phyloP scores from a whole-genome alignment of 805 yeast species.

The Pichia phayaonensis region DNA sequence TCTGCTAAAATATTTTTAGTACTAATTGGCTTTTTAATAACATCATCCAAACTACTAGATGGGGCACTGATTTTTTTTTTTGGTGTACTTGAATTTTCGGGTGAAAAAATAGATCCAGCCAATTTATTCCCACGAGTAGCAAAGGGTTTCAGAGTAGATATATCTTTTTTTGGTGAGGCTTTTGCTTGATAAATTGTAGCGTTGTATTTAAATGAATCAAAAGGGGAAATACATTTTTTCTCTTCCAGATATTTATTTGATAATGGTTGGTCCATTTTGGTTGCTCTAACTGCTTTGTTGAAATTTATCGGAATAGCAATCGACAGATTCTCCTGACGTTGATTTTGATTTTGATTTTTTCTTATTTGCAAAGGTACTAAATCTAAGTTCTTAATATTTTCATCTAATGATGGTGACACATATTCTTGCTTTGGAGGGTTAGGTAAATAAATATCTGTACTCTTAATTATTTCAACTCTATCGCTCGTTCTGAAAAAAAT shows the following conservation, averaged over 20 bases:
- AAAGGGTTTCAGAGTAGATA: neutral
- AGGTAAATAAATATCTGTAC: neutral
- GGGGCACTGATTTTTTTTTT: neutral
- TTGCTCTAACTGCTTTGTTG: neutral
- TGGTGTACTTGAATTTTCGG: conserved; percentile 5
- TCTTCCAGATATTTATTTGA: neutral
- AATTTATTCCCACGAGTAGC: neutral
- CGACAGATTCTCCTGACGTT: neutral
- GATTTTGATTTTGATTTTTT: neutral
- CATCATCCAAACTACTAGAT: neutral
- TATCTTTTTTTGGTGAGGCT: neutral
- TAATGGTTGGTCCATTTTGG: neutral
- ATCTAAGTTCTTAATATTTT: no score
- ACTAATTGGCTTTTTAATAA: neutral
- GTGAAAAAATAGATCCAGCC: neutral
- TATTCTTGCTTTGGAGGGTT: neutral
- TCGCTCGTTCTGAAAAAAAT: neutral
- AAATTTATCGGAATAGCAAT: neutral
- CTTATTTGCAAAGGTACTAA: no score
- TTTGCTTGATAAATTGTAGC: neutral
- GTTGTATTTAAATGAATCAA: neutral
- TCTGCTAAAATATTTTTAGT: neutral
- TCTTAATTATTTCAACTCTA: neutral
- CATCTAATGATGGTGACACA: neutral
- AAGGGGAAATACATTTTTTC: neutral